Evolutionary conservation across 148 eudicot species (phyloP).

Genomic region (Silene uniflora): DNA sequence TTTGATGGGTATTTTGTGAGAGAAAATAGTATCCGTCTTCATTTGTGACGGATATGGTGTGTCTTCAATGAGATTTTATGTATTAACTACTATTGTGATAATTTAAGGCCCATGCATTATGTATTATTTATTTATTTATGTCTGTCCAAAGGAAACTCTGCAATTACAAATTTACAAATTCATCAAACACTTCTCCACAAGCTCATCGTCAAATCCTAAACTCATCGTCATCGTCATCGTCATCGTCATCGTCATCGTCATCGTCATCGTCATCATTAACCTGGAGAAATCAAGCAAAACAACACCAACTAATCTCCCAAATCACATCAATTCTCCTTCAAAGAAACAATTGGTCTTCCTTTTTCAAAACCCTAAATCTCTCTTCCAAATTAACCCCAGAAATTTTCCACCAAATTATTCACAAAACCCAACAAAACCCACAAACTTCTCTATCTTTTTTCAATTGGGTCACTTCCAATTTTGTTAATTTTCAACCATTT

Average conservation of each 20-base stretch:
- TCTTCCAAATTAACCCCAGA: slow-evolving; percentile 43
- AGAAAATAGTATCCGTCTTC: too few relatives aligned
- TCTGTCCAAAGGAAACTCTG: background rate
- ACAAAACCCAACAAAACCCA: slow-evolving; percentile 52
- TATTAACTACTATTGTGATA: too few relatives aligned
- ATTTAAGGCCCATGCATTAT: too few relatives aligned
- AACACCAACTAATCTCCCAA: slow-evolving; percentile 55
- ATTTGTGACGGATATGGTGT: too few relatives aligned
- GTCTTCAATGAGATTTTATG: too few relatives aligned
- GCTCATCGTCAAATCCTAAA: slow-evolving; percentile 20
- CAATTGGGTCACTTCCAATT: slow-evolving; percentile 56
- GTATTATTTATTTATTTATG: too few relatives aligned
- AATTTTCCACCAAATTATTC: slow-evolving; percentile 54
- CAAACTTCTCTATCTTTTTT: slow-evolving; percentile 60
- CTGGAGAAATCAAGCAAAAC: slow-evolving; percentile 57
- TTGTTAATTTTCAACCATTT: slow-evolving; percentile 60
- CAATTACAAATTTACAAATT: slow-evolving; percentile 3
- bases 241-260: slow-evolving; percentile 13
- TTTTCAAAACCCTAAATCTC: slow-evolving; percentile 50
- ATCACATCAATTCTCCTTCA: slow-evolving; percentile 59
- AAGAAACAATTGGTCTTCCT: slow-evolving; percentile 53
- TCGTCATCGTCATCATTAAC: slow-evolving; percentile 20
- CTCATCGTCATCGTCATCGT: slow-evolving; percentile 13
- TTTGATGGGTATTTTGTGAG: too few relatives aligned
- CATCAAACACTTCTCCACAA: slow-evolving; percentile 27